These are phyloP conservation scores for Fusarium pseudonygamai DNA, from an alignment of 2,329 filamentous ascomycete species.

Conservation along the genomic window DNA sequence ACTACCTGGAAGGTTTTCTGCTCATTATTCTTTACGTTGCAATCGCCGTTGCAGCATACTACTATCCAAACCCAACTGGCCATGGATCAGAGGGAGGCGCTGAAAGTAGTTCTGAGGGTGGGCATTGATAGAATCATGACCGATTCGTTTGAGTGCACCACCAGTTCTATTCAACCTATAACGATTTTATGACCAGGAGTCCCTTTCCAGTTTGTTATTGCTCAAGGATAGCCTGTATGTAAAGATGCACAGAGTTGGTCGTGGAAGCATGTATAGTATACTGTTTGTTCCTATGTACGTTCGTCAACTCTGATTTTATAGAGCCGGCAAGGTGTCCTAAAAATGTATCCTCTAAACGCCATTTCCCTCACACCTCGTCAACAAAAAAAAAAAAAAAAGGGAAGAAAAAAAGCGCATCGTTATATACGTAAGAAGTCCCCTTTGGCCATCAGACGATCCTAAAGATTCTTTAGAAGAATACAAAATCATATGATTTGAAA, in stretches of 20 bases:
- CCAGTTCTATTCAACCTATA: background rate
- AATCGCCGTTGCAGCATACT: slow-evolving; percentile 67
- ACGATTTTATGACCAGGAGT: slow-evolving; percentile 17
- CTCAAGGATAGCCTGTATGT: background rate
- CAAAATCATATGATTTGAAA: slow-evolving; percentile 59
- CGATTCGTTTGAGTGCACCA: background rate
- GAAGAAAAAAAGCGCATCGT: background rate
- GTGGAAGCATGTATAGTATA: background rate
- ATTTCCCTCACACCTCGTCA: background rate
- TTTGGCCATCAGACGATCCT: background rate
- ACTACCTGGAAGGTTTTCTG: slow-evolving; percentile 87
- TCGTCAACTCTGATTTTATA: background rate
- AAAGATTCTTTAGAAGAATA: slow-evolving; percentile 38
- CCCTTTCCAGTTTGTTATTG: slow-evolving; percentile 1
- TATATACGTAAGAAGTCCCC: background rate
- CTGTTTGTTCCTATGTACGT: background rate
- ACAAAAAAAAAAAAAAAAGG: background rate
- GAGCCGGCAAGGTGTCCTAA: background rate
- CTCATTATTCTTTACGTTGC: slow-evolving; percentile 75
- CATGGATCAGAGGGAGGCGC: background rate
- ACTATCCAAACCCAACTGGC: slow-evolving; percentile 59
- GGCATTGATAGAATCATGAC: slow-evolving; percentile 6
- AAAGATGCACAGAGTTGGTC: background rate
- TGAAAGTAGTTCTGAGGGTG: slow-evolving; percentile 19
- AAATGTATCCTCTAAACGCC: slow-evolving; percentile 5